Base-by-base conservation (phyloP, 441 rosid genomes). In the Gossypium aridum region DNA sequence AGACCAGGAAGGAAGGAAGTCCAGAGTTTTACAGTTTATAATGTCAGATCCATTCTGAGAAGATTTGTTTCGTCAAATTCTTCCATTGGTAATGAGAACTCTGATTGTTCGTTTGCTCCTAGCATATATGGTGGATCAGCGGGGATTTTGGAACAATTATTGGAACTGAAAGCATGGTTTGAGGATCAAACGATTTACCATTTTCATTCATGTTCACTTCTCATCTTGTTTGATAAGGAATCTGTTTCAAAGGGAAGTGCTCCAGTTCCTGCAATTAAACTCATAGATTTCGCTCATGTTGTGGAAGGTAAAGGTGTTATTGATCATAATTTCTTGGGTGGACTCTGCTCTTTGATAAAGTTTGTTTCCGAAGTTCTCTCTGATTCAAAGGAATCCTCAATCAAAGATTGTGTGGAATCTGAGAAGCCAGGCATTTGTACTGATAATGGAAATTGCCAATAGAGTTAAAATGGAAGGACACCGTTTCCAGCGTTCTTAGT, bases 271-370 rank as follows among this genome's bases (percentile, higher is more conserved):
- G 79, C 79, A 80, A 83, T 92, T 8, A 93, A 91, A 79, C 98
- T 96, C 62, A 80, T 96, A 43, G 99, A 96, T 88, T 96, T 96
- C 75, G 98, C 99, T 72, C 99, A 96, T 83, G 94, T 91, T 66
- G 26, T 78, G 72, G 99, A 93, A 71, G 97, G 92, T 56, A 80
- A 70, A n/a, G 99, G 93, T 17, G 87, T 91, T 72, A 91, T 96
- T 20, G 97, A 96, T 85, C 98, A 93, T 78, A 96, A 96, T 84
- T 93, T 92, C 89, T 77, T 93, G 79, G 99, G 99, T 47, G 98
- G 98, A 56, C 90, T 96, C 26, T 93, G 98, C 83, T 96, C 98
- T 68, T 81, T 93, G 75, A 93, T 93, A 70, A 92, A 92, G 81
- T 85, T 92, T 73, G 76, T 96, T 76, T 90, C 93, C 14, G 92